Conservation (phyloP, 352 stramenopile species). For the Phytophthora capsici region DNA sequence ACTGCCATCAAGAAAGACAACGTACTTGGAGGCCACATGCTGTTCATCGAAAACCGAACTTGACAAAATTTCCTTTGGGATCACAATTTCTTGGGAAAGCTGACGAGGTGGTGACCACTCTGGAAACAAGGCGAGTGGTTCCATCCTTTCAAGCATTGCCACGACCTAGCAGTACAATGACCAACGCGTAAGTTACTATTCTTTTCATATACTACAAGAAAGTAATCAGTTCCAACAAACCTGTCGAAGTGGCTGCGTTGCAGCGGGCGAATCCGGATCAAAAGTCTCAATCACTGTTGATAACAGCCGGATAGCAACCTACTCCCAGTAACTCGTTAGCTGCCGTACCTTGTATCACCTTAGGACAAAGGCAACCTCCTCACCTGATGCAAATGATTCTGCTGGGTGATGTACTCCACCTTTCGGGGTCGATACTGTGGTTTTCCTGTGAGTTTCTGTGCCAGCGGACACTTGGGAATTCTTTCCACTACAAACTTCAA, state of each 20-base stretch:
- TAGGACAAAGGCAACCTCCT: background rate
- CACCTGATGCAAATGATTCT: slow-evolving; percentile 86
- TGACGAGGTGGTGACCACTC: slow-evolving; percentile 80
- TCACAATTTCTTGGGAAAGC: slow-evolving; percentile 48
- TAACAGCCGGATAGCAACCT: slow-evolving; percentile 81
- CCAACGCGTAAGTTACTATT: background rate
- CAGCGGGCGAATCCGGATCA: slow-evolving; percentile 50
- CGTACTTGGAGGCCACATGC: slow-evolving; percentile 58
- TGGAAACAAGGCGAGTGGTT: slow-evolving; percentile 71
- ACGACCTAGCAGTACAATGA: slow-evolving; percentile 53
- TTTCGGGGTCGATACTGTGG: slow-evolving; percentile 70
- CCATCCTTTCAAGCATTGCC: slow-evolving; percentile 60
- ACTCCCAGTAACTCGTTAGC: slow-evolving; percentile 2
- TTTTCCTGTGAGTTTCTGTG: slow-evolving; percentile 55
- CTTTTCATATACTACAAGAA: background rate
- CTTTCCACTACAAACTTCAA: slow-evolving; percentile 87
- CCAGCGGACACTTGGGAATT: slow-evolving; percentile 75
- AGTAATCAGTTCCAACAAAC: slow-evolving; percentile 30
- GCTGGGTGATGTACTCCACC: slow-evolving; percentile 57
- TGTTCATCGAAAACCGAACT: slow-evolving; percentile 71
- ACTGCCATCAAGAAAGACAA: background rate
- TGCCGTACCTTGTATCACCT: background rate
- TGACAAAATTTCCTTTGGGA: slow-evolving; percentile 54
- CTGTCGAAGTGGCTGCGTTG: slow-evolving; percentile 67
- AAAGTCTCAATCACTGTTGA: slow-evolving; percentile 63